phyloP scores from a whole-genome alignment of 2,329 filamentous ascomycete species.

The Pseudocercospora fuligena region DNA sequence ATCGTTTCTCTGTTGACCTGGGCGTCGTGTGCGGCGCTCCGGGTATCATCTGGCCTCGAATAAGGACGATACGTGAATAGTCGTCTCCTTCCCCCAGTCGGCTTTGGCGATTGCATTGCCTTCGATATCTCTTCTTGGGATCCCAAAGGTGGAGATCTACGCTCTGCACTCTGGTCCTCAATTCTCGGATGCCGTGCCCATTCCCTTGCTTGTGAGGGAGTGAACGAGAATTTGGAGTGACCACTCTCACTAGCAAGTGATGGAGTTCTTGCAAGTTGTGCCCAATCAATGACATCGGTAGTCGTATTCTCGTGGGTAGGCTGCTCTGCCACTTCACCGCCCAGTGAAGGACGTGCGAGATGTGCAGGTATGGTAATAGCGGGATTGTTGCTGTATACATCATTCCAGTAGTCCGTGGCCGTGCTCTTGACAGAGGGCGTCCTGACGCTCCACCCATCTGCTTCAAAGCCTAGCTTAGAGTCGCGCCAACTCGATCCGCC shows the following conservation, averaged over 20 bases:
- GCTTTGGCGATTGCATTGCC: neutral
- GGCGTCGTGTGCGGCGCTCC: neutral
- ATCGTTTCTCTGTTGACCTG: neutral
- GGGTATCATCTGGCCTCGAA: neutral
- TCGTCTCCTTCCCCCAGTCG: neutral
- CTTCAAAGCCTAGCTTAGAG: neutral
- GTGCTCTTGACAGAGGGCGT: conserved; percentile 3
- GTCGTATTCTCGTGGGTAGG: neutral
- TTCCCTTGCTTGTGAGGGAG: neutral
- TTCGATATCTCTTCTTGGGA: neutral
- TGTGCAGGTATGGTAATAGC: neutral
- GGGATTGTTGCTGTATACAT: neutral
- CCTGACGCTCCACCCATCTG: neutral
- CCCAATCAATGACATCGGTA: neutral
- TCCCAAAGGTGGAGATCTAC: neutral
- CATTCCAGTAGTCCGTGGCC: neutral
- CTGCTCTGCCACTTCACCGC: neutral
- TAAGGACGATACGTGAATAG: neutral
- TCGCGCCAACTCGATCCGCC: neutral
- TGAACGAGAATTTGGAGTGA: neutral
- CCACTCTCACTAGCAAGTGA: neutral
- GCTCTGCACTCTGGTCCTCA: neutral
- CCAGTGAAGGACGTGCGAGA: neutral
- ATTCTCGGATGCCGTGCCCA: neutral
- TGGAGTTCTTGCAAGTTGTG: neutral